Evolutionary conservation across 1,284 basidiomycete species (phyloP).

Genomic region (Irpex sp.): DNA sequence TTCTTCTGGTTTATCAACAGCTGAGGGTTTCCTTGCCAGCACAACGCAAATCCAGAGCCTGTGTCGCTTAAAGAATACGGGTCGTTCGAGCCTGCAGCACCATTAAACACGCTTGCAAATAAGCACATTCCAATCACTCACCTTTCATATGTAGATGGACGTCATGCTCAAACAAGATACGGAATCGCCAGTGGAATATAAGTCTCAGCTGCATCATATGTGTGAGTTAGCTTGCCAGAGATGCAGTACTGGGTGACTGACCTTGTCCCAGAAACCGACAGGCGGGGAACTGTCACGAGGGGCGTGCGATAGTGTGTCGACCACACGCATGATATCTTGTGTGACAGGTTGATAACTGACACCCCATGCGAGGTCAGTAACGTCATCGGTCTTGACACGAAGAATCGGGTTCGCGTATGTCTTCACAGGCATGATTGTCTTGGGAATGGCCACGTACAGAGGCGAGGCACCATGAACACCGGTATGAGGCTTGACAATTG

Average conservation of each 20-base stretch:
- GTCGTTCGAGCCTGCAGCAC: constrained; percentile 71
- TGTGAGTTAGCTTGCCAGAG: neutral
- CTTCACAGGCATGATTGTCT: constrained; percentile 95
- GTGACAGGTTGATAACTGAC: constrained; percentile 86
- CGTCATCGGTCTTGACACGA: constrained; percentile 58
- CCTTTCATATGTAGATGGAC: constrained; percentile 87
- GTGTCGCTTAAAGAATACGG: constrained; percentile 74
- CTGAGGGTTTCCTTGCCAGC: constrained; percentile 78
- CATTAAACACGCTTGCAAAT: constrained; percentile 13
- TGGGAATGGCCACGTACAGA: constrained; percentile 74
- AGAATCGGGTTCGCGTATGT: constrained; percentile 82
- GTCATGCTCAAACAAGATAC: constrained; percentile 69
- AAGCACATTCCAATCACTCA: constrained; percentile 24
- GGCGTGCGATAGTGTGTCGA: constrained; percentile 81
- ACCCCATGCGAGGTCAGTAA: constrained; percentile 87
- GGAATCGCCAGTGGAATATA: constrained; percentile 82
- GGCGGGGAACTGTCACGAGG: constrained; percentile 85
- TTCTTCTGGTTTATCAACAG: constrained; percentile 77
- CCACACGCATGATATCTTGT: constrained; percentile 81
- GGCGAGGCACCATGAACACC: constrained; percentile 51
- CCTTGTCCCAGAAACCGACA: constrained; percentile 94
- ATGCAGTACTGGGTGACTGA: constrained; percentile 20
- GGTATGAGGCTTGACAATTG: constrained; percentile 53
- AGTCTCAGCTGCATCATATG: constrained; percentile 62
- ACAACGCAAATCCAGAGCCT: constrained; percentile 88